Base-by-base conservation (phyloP, 2,329 filamentous ascomycete species). In the Penicillium hordei region DNA sequence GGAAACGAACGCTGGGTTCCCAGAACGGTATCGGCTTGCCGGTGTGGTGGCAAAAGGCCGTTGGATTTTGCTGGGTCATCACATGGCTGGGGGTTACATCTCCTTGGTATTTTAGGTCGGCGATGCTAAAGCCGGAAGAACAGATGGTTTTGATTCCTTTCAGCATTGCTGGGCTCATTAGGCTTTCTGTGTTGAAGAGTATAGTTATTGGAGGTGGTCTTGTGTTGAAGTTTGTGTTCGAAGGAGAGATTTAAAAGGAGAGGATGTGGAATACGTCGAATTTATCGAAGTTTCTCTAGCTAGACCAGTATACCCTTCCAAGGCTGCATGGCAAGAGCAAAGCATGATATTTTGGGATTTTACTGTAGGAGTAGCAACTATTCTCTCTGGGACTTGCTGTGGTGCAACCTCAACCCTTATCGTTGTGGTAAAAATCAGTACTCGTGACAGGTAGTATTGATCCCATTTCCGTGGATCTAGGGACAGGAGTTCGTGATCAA, bases 31-130 rank as follows among this genome's bases (percentile, higher is more conserved):
- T 2, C 2, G 6, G 10, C 19, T 13, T 12, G 4, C 34, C 38
- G 5, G 25, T 33, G 5, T 25, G 48, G 19, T 66, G 59, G 64
- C 55, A 62, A 34, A 61, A 25, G 12, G 8, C 43, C 13, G 10
- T 65, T 33, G 61, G 63, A 0, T 48, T 53, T 21, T 9, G 55
- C 7, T 66, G 64, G 64, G 44, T 57, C 7, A 34, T 57, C 19
- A 38, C 25, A 23, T 66, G 64, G 64, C 40, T 64, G 29, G 57
- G 51, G 15, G 12, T 61, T 27, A 60, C 60, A 2, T 66, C 63
- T 10, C 65, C 61, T 27, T 64, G 56, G 56, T 62, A 58, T 36
- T 58, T 65, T 5, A 40, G 13, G 21, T 12, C 25, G 8, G 21
- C 5, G n/a, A 44, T 36, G 31, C 4, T 17, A 6, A 34, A 21